Conservation (phyloP, 1,139 yeast genomes). For the Geotrichum aggregatum region DNA sequence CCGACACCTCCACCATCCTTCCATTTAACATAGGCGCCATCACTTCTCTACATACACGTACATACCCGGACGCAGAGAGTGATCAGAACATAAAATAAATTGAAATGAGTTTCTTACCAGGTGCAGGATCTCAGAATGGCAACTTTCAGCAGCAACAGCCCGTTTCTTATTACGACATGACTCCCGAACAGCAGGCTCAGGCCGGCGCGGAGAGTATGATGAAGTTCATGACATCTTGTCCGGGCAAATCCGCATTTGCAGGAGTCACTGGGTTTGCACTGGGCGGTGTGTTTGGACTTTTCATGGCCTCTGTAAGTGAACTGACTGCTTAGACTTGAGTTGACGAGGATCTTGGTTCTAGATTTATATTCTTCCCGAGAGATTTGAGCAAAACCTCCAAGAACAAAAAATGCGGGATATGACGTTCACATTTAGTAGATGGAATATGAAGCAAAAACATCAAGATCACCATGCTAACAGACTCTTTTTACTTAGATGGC, state of each 20-base stretch:
- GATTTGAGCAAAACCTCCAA: too few relatives aligned
- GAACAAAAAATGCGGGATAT: too few relatives aligned
- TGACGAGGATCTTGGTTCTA: too few relatives aligned
- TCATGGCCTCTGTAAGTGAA: conserved; percentile 79
- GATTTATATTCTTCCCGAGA: too few relatives aligned
- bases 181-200: conserved; percentile 89
- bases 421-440: not conserved
- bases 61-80: too few relatives aligned
- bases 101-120: conserved; percentile 21
- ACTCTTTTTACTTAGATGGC: conserved; percentile 44
- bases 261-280: conserved; percentile 93
- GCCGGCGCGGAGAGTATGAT: conserved; percentile 84
- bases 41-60: not conserved
- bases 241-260: conserved; percentile 86
- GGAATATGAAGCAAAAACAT: not conserved
- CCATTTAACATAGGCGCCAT: too few relatives aligned
- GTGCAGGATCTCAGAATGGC: conserved; percentile 19
- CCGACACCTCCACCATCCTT: too few relatives aligned
- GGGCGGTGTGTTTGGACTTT: conserved; percentile 94
- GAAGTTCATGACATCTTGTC: conserved; percentile 85
- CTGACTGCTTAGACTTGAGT: too few relatives aligned
- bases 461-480: not conserved
- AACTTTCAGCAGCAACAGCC: conserved; percentile 13
- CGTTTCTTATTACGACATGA: conserved; percentile 60
- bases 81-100: not conserved